Percentiles rank a stretch among this genome's conserved stretches.
Evolutionary conservation across 257 asterid species (phyloP).

Genomic region (Solanum appendiculatum): DNA sequence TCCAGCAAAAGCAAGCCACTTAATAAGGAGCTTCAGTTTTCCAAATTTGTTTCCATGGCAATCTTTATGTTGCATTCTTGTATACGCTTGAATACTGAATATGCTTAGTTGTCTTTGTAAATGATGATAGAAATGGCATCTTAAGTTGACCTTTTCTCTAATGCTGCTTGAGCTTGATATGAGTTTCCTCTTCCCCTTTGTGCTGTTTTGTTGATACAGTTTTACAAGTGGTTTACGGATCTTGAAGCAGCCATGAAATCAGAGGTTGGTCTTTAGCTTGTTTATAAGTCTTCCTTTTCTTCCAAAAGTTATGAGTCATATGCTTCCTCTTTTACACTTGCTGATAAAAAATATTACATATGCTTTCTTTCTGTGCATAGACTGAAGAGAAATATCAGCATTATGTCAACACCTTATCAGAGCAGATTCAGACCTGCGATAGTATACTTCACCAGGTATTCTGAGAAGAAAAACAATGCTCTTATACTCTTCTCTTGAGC

Average conservation of each 20-base stretch:
- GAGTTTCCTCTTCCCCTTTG: slow-evolving; percentile 1
- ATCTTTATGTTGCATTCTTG: not conserved
- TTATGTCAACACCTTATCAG: slow-evolving; percentile 80
- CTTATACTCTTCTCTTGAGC: not conserved
- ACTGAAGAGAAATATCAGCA: slow-evolving; percentile 98
- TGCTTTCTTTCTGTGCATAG: slow-evolving; percentile 27
- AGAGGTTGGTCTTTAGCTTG: slow-evolving; percentile 52
- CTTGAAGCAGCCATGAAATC: slow-evolving; percentile 99
- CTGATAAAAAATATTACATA: not conserved
- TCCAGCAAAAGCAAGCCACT: not conserved
- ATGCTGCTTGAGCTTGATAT: not conserved
- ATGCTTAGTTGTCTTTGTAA: not conserved
- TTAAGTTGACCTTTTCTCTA: not conserved
- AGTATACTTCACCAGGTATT: slow-evolving; percentile 76
- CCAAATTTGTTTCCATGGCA: not conserved
- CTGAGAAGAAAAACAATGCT: not conserved
- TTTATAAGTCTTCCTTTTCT: not conserved
- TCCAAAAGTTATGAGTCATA: not conserved
- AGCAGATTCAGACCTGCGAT: slow-evolving; percentile 86
- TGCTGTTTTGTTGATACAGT: slow-evolving; percentile 37
- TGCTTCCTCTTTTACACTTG: not conserved
- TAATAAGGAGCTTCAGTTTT: not conserved
- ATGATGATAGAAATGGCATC: not conserved
- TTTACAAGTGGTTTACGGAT: slow-evolving; percentile 90
- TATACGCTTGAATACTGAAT: not conserved